phyloP scores from a whole-genome alignment of 371 early-diverging fungal species.

The Blakeslea trispora region DNA sequence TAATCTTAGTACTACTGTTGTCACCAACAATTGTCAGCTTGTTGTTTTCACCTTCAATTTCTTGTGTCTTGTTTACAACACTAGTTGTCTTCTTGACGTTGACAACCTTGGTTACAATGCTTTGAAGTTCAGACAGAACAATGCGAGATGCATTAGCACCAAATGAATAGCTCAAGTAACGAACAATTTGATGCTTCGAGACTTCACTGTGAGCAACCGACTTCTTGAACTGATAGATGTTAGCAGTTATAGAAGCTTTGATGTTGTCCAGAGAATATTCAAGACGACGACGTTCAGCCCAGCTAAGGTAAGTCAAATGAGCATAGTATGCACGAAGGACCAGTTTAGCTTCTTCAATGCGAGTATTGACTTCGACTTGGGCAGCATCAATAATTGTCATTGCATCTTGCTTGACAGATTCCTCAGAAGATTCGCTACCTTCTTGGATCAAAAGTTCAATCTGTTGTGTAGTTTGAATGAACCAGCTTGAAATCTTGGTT shows the following conservation, averaged over 20 bases:
- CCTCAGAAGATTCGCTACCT: constrained; percentile 5
- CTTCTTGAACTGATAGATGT: constrained; percentile 43
- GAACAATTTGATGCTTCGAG: constrained; percentile 76
- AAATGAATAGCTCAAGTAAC: constrained; percentile 60
- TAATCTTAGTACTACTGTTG: not conserved
- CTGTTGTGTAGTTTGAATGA: constrained; percentile 30
- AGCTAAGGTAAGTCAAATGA: constrained; percentile 29
- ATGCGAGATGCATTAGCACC: constrained; percentile 23
- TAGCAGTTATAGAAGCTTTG: constrained; percentile 26
- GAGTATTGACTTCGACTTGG: constrained; percentile 24
- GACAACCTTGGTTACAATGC: constrained; percentile 19
- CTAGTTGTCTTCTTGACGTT: constrained; percentile 17
- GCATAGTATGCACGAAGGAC: constrained; percentile 32
- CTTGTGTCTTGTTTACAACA: constrained; percentile 16
- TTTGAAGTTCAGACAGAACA: constrained; percentile 19
- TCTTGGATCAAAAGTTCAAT: constrained; percentile 23
- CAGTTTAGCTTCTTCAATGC: constrained; percentile 32
- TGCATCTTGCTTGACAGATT: constrained; percentile 18
- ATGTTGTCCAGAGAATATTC: constrained; percentile 29
- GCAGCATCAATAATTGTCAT: constrained; percentile 32
- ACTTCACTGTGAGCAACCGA: constrained; percentile 65
- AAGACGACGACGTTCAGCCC: constrained; percentile 33
- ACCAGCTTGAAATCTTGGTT: constrained; percentile 32
- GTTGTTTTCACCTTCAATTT: constrained; percentile 11
- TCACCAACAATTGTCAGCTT: constrained; percentile 6